These are phyloP conservation scores for Lablab purpureus DNA, from an alignment of 306 rosid genomes.

Conservation along the genomic window DNA sequence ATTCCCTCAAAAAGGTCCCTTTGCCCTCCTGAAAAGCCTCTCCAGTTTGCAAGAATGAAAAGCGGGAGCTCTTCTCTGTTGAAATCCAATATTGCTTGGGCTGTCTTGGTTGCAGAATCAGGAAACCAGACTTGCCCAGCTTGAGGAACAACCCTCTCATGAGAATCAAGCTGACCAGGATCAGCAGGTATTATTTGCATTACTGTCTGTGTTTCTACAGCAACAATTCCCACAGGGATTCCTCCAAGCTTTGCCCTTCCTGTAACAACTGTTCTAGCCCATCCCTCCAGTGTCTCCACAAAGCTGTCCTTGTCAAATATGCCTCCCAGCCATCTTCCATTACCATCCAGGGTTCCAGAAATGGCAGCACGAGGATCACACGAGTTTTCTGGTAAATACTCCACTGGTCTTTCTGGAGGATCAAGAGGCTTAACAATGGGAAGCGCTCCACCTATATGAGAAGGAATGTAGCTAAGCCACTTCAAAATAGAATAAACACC, in stretches of 20 bases:
- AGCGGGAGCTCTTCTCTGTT: conserved; percentile 97
- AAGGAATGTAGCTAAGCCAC: conserved; percentile 97
- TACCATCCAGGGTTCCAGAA: conserved; percentile 63
- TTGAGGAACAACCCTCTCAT: conserved; percentile 97
- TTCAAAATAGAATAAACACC: conserved; percentile 91
- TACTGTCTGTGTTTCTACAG: conserved; percentile 96
- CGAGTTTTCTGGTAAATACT: conserved; percentile 85
- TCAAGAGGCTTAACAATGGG: conserved; percentile 83
- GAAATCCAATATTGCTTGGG: conserved; percentile 92
- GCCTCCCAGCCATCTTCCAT: conserved; percentile 92
- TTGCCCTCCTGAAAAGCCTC: conserved; percentile 99
- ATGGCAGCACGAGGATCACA: conserved; percentile 99
- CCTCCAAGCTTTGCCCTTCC: conserved; percentile 99
- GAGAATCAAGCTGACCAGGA: conserved; percentile 99
- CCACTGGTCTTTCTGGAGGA: conserved; percentile 91
- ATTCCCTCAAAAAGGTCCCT: conserved; percentile 99
- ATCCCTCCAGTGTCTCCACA: conserved; percentile 96
- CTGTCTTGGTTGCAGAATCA: conserved; percentile 94
- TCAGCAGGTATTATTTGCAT: conserved; percentile 99
- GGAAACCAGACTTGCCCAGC: conserved; percentile 99
- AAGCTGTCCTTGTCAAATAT: conserved; percentile 97
- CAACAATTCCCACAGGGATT: conserved; percentile 93
- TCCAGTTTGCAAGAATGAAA: conserved; percentile 97
- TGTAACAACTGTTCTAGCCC: conserved; percentile 98
- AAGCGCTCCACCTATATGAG: conserved; percentile 81